Percentiles rank a stretch among this genome's conserved stretches.
phyloP scores from a whole-genome alignment of 1,139 yeast species.

The Kodamaea sp. region DNA sequence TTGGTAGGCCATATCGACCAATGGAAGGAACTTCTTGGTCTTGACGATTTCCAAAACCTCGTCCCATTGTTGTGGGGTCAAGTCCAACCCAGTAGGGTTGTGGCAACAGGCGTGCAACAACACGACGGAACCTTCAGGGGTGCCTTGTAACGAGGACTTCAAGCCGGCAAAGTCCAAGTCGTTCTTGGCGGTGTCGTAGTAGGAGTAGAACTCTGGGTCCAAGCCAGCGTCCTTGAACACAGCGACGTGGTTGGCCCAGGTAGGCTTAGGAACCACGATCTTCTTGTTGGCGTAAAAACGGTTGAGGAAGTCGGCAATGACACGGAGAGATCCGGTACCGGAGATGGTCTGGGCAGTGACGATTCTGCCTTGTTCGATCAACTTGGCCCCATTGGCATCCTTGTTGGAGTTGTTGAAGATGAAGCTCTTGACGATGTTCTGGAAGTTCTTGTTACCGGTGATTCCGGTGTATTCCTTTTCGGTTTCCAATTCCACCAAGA shows the following conservation, averaged over 20 bases:
- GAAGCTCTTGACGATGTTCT: slow-evolving; percentile 49
- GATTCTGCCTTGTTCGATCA: slow-evolving; percentile 49
- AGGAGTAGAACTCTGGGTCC: slow-evolving; percentile 43
- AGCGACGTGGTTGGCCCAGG: slow-evolving; percentile 76
- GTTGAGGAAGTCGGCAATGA: slow-evolving; percentile 53
- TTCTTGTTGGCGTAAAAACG: slow-evolving; percentile 46
- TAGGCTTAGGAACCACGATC: slow-evolving; percentile 64
- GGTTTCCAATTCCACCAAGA: slow-evolving; percentile 41
- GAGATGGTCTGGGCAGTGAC: slow-evolving; percentile 60
- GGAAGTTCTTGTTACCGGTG: slow-evolving; percentile 51
- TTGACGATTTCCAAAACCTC: slow-evolving; percentile 62
- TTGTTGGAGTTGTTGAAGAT: slow-evolving; percentile 52
- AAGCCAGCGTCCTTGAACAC: slow-evolving; percentile 56
- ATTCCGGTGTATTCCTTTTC: slow-evolving; percentile 63
- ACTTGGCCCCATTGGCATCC: slow-evolving; percentile 49
- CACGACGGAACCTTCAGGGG: slow-evolving; percentile 60
- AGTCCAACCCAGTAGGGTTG: slow-evolving; percentile 95
- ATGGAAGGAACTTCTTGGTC: slow-evolving; percentile 60
- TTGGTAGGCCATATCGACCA: slow-evolving; percentile 92
- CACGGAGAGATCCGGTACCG: slow-evolving; percentile 62
- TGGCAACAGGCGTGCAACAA: slow-evolving; percentile 94
- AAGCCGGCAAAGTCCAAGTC: slow-evolving; percentile 56
- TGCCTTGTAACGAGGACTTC: slow-evolving; percentile 39
- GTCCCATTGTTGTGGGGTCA: slow-evolving; percentile 77
- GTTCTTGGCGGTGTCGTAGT: slow-evolving; percentile 56